A percentile compares a stretch with the other conserved stretches of the same genome.
phyloP scores from a whole-genome alignment of 2,329 filamentous ascomycete genomes.

The Chrysosporium keratinophilum region DNA sequence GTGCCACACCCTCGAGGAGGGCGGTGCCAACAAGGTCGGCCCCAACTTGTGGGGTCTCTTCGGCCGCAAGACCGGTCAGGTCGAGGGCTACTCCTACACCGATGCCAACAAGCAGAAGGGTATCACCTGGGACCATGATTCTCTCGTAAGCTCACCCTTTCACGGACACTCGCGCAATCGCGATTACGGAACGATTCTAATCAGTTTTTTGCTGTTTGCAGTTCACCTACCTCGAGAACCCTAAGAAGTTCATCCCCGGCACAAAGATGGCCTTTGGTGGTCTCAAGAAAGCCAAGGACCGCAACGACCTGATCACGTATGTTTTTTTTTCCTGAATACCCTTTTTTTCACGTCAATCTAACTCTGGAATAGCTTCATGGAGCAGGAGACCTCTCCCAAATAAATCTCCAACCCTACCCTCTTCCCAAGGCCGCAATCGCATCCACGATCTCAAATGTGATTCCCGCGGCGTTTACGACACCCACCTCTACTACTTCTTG shows the following conservation, averaged over 20 bases:
- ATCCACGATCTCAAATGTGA: constrained; percentile 2
- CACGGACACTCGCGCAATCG: not conserved
- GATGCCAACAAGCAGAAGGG: constrained; percentile 99
- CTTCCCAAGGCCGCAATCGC: constrained; percentile 7
- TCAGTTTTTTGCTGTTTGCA: constrained; percentile 28
- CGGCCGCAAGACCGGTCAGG: constrained; percentile 85
- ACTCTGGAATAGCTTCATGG: constrained; percentile 11
- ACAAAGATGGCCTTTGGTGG: constrained; percentile 99
- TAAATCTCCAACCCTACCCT: constrained; percentile 3
- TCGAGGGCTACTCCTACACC: constrained; percentile 92
- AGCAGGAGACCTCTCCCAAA: constrained; percentile 10
- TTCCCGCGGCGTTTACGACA: constrained; percentile 6
- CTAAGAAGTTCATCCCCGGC: constrained; percentile 99
- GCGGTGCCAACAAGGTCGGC: constrained; percentile 94
- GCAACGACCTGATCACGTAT: constrained; percentile 96
- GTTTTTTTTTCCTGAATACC: constrained; percentile 33
- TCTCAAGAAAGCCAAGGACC: constrained; percentile 99
- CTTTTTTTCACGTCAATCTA: not conserved
- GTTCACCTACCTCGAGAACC: constrained; percentile 99
- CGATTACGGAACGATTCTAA: not conserved
- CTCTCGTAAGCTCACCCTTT: constrained; percentile 53
- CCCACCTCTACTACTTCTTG: not conserved
- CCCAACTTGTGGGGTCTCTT: constrained; percentile 95
- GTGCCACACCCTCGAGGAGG: constrained; percentile 91
- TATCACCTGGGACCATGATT: constrained; percentile 74